phyloP scores from a whole-genome alignment of 202 grass and related monocot species.

The Zoysia matrella region DNA sequence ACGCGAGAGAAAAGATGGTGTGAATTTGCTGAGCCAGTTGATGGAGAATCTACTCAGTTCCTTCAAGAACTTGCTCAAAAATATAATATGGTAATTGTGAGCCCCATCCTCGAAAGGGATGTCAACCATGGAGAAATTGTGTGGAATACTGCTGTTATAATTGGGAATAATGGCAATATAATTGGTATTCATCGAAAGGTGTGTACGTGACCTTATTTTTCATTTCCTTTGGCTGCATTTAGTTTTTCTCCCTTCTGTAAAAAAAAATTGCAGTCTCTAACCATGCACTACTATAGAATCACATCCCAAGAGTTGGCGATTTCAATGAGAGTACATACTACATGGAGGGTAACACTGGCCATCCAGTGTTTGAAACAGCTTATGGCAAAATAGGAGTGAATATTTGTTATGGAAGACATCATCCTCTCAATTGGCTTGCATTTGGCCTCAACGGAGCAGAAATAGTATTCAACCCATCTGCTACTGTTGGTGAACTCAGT shows the following conservation, averaged over 20 bases:
- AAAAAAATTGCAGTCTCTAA: constrained; percentile 42
- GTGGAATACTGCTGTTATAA: constrained; percentile 95
- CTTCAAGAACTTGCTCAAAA: constrained; percentile 84
- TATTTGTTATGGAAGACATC: constrained; percentile 98
- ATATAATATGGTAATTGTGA: constrained; percentile 98
- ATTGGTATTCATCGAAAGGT: constrained; percentile 98
- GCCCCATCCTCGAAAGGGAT: constrained; percentile 94
- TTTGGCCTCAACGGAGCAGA: constrained; percentile 98
- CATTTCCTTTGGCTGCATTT: constrained; percentile 11
- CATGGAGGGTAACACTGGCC: constrained; percentile 98
- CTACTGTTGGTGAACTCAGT: constrained; percentile 94
- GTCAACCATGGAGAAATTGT: constrained; percentile 90
- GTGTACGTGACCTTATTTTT: constrained; percentile 18
- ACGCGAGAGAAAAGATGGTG: constrained; percentile 98
- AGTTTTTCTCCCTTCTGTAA: constrained; percentile 12
- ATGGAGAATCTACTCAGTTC: constrained; percentile 92
- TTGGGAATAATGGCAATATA: constrained; percentile 96
- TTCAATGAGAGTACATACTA: constrained; percentile 99
- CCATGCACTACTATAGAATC: constrained; percentile 67
- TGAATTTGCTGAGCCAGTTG: constrained; percentile 89
- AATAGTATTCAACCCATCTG: constrained; percentile 97
- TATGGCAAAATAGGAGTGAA: constrained; percentile 92
- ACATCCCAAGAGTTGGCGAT: constrained; percentile 97
- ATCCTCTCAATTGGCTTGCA: constrained; percentile 96
- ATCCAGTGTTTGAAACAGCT: constrained; percentile 93